phyloP scores from a whole-genome alignment of 192 early-diverging fungal species.

The Coemansia sp. region DNA sequence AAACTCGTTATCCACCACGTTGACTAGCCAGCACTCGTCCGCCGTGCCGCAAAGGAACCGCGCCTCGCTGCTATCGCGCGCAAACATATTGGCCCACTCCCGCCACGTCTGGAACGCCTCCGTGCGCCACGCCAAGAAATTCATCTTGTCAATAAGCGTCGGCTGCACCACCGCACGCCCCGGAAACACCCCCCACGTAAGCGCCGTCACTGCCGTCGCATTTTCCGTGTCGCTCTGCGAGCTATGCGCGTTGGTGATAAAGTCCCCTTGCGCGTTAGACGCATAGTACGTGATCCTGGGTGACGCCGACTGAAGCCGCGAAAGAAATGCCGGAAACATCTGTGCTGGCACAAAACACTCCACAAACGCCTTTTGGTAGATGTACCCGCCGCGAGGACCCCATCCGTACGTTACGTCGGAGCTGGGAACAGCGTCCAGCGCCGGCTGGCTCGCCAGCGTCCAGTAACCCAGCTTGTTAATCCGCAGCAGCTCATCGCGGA shows the following conservation, averaged over 20 bases:
- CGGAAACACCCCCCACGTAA: conserved; percentile 99
- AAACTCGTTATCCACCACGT: conserved; percentile 95
- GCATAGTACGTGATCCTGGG: conserved; percentile 88
- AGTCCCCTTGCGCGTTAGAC: conserved; percentile 74
- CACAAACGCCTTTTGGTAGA: conserved; percentile 98
- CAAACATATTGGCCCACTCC: conserved; percentile 83
- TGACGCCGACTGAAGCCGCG: conserved; percentile 62
- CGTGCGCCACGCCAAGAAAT: conserved; percentile 95
- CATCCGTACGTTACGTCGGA: conserved; percentile 81
- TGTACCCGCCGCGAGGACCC: conserved; percentile 95
- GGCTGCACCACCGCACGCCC: conserved; percentile 95
- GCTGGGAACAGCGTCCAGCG: conserved; percentile 84
- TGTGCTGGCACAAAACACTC: conserved; percentile 87
- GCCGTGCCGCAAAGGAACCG: conserved; percentile 64
- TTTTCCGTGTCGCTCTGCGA: conserved; percentile 3
- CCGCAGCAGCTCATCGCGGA: conserved; percentile 65
- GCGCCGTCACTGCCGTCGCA: conserved; percentile 54
- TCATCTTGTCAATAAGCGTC: conserved; percentile 88
- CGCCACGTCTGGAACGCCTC: conserved; percentile 84
- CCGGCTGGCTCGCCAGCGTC: conserved; percentile 95
- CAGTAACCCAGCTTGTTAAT: conserved; percentile 81
- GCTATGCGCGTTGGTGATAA: conserved; percentile 60
- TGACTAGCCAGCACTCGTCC: conserved; percentile 86
- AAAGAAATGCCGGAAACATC: conserved; percentile 68
- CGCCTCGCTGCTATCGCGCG: conserved; percentile 44